Evolutionary conservation across 306 rosid species (phyloP).

Genomic region (Clitoria ternatea): DNA sequence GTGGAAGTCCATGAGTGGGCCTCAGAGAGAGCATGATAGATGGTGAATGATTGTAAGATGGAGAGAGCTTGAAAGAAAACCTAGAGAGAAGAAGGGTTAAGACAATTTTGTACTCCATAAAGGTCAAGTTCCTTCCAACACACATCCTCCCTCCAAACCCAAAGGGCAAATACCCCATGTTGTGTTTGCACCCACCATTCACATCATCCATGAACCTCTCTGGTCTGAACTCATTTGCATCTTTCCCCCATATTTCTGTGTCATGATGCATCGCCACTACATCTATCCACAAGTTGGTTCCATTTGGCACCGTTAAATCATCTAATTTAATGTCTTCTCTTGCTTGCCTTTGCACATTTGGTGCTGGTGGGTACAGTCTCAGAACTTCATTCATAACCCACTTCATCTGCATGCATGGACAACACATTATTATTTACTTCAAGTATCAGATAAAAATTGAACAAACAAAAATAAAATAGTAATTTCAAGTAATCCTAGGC

Average conservation of each 20-base stretch:
- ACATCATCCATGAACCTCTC: conserved; percentile 48
- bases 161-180: conserved; percentile 85
- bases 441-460: not conserved
- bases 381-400: conserved; percentile 90
- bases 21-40: conserved; percentile 66
- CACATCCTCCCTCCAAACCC: conserved; percentile 99
- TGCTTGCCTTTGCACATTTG: conserved; percentile 89
- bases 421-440: not conserved
- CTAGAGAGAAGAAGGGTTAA: conserved; percentile 57
- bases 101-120: conserved; percentile 85
- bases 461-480: not conserved
- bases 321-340: conserved; percentile 62
- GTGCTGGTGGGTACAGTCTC: conserved; percentile 83
- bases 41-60: conserved; percentile 70
- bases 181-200: conserved; percentile 77
- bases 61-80: conserved; percentile 58
- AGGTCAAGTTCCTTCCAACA: conserved; percentile 74
- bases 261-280: conserved; percentile 89
- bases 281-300: conserved; percentile 93
- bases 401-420: conserved; percentile 57
- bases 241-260: conserved; percentile 63
- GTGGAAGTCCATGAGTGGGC: conserved; percentile 47
- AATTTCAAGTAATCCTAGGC: not conserved
- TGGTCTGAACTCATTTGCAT: conserved; percentile 66
- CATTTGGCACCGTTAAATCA: conserved; percentile 50